phyloP scores from a whole-genome alignment of 495 filamentous ascomycete genomes.

The Parathielavia hyrcaniae region DNA sequence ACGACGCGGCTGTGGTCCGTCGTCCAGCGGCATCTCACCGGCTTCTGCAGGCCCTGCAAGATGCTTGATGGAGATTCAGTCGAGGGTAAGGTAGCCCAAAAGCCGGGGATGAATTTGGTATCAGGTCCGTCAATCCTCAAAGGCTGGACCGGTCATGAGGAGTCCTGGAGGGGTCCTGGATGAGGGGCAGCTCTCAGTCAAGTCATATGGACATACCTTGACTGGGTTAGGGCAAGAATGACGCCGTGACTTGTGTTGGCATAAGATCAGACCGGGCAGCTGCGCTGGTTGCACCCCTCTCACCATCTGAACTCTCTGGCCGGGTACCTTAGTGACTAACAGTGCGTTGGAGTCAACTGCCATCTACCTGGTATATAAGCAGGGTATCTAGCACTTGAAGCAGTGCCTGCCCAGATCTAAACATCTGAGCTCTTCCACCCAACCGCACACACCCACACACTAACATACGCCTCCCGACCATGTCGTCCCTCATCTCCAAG shows the following conservation, averaged over 20 bases:
- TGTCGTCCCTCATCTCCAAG: neutral
- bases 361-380: neutral
- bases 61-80: neutral
- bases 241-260: constrained; percentile 1
- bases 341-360: neutral
- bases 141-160: neutral
- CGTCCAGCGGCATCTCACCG: constrained; percentile 2
- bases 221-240: constrained; percentile 7
- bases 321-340: neutral
- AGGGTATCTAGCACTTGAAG: neutral
- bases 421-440: neutral
- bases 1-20: neutral
- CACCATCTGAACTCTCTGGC: neutral
- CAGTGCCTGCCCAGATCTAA: neutral
- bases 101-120: neutral
- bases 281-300: neutral
- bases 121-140: neutral
- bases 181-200: neutral
- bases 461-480: neutral
- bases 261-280: neutral
- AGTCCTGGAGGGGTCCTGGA: neutral
- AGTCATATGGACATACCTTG: neutral
- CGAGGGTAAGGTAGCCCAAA: neutral
- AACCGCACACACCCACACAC: too few relatives aligned
- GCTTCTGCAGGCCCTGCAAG: constrained; percentile 1